A percentile compares a stretch with the other conserved stretches of the same genome.
Evolutionary conservation across 2,329 filamentous ascomycete genomes (phyloP).

Genomic region (Trichoderma sp.): DNA sequence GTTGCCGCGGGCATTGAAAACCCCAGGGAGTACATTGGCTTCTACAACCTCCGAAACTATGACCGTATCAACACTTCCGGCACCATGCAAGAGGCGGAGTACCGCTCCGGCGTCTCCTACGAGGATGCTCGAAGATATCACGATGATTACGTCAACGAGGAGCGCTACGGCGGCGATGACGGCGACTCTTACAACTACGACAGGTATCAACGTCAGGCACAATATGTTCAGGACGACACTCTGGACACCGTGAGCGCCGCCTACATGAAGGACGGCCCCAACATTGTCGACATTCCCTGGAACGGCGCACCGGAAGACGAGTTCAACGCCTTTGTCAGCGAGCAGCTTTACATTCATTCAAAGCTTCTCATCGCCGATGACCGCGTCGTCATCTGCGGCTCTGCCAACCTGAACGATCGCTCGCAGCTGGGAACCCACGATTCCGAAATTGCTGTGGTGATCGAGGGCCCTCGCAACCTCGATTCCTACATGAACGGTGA

Average conservation of each 20-base stretch:
- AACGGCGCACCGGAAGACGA: conserved; percentile 57
- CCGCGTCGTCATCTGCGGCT: conserved; percentile 78
- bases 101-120: conserved; percentile 66
- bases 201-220: conserved; percentile 72
- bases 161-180: conserved; percentile 44
- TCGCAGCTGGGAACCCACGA: conserved; percentile 84
- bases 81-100: conserved; percentile 62
- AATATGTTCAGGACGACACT: conserved; percentile 55
- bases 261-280: conserved; percentile 78
- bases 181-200: conserved; percentile 28
- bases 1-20: conserved; percentile 68
- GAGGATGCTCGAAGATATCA: conserved; percentile 66
- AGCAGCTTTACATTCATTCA: conserved; percentile 65
- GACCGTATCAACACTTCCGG: conserved; percentile 76
- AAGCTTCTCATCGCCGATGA: conserved; percentile 83
- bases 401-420: conserved; percentile 59
- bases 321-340: conserved; percentile 62
- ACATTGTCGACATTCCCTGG: conserved; percentile 64
- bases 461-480: conserved; percentile 74
- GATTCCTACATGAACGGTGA: conserved; percentile 73
- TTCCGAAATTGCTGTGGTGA: conserved; percentile 85
- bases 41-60: conserved; percentile 84
- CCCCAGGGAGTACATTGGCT: conserved; percentile 73
- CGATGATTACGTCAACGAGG: conserved; percentile 58
- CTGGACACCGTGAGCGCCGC: conserved; percentile 78